Evolutionary conservation across 176 grass and related monocot genomes (phyloP), one percentile per base, ranked within the genome.

Genomic region (Aegilops umbellulata): DNA sequence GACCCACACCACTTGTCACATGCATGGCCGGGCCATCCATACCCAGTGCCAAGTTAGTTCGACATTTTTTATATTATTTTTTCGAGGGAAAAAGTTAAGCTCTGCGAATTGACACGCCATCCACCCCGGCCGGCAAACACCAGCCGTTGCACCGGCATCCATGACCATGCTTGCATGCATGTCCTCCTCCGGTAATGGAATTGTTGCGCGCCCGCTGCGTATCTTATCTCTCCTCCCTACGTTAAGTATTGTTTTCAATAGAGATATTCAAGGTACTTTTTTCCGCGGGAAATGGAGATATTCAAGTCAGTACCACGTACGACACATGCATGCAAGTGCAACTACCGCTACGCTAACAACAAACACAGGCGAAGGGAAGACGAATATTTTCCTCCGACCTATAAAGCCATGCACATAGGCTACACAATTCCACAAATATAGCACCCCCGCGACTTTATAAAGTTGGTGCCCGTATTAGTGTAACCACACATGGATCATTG

Each of bases 51-150:
- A 19, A 55, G 14, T 49, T 49, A 49, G 46, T 49, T 49, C 46
- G 46, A 1, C 5, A 14, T 16, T 49, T 15, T 15, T 49, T 0
- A 42, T 6, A 42, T 6, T 0, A 49, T 49, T 49, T 15, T 16
- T 1, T 49, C 1, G 42, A 49, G 46, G 46, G 4, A 49, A 49
- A 65, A 34, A 83, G 65, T 83, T 90, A 71, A 71, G 84, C 80
- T 90, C 13, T n/a, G 44, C 3, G 57, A 90, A 83, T 90, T 34
- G 84, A 86, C 88, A 34, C 20, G 79, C 8, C 79, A 65, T 34
- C 88, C 30, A 62, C 79, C 84, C 0, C 30, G 44, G 12, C 44
- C 13, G 46, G 67, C 9, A 39, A 39, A 12, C 67, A 70, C 19
- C 34, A 38, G 32, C 67, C 34, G 20, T 6, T 70, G 32, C 67